Evolutionary conservation across 73 alveolate species (phyloP).

Genomic region (Uronychia binucleata): DNA sequence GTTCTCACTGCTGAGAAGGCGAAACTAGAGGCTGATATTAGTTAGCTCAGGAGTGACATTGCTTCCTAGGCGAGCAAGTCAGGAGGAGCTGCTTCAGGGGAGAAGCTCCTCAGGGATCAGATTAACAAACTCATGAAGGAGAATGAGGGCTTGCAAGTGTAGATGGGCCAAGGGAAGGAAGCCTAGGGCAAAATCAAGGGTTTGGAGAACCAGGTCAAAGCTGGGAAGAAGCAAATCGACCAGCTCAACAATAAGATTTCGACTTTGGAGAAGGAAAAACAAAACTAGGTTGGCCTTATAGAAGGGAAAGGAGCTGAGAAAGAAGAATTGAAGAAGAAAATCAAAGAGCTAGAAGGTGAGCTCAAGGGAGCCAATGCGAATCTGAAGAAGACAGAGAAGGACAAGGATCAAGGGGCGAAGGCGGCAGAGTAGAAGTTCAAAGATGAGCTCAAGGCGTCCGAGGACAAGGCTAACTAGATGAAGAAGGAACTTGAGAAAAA

Average conservation of each 20-base stretch:
- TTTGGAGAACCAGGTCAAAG: background rate
- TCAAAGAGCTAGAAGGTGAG: constrained; percentile 38
- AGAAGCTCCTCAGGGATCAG: background rate
- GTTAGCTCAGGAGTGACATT: background rate
- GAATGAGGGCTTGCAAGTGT: background rate
- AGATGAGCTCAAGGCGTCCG: constrained; percentile 4
- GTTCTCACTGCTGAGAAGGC: background rate
- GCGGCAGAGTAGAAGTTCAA: constrained; percentile 3
- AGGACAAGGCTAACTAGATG: constrained; percentile 1
- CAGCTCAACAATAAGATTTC: background rate
- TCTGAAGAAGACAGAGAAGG: constrained; percentile 2
- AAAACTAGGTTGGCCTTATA: background rate
- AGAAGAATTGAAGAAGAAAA: constrained; percentile 23
- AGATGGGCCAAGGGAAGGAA: background rate
- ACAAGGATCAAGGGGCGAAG: constrained; percentile 11
- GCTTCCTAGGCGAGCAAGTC: background rate
- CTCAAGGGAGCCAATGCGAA: constrained; percentile 4
- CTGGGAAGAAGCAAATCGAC: constrained; percentile 5
- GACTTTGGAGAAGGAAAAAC: background rate
- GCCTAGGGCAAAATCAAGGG: background rate
- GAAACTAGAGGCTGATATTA: background rate
- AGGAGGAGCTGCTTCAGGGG: constrained; percentile 3
- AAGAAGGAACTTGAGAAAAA: constrained; percentile 2
- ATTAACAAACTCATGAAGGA: background rate
- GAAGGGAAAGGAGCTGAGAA: constrained; percentile 26